Evolutionary conservation across 2,329 filamentous ascomycete species (phyloP).

Genomic region (Aspergillus carbonarius): DNA sequence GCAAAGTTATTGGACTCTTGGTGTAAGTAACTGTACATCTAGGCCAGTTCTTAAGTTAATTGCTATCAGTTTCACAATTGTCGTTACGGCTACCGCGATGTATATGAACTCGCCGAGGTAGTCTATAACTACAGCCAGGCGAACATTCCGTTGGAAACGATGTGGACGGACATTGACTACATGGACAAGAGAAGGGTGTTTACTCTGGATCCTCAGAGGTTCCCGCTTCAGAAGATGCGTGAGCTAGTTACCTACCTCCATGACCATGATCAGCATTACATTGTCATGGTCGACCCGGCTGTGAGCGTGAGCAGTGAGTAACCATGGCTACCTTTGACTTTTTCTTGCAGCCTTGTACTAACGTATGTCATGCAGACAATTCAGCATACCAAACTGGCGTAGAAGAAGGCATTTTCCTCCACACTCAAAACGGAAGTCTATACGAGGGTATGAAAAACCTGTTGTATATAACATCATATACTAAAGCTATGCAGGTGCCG

Average conservation of each 20-base stretch:
- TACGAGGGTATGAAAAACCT: conserved; percentile 42
- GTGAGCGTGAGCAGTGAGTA: conserved; percentile 40
- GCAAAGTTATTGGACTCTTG: conserved; percentile 65
- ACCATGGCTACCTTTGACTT: background rate
- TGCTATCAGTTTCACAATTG: conserved; percentile 56
- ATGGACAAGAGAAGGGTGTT: conserved; percentile 42
- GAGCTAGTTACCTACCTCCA: conserved; percentile 68
- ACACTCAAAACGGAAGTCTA: conserved; percentile 54
- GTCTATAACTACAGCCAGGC: conserved; percentile 46
- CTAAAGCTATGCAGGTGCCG: conserved; percentile 53
- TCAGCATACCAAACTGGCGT: conserved; percentile 61
- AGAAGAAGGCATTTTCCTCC: conserved; percentile 56
- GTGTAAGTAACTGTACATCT: conserved; percentile 38
- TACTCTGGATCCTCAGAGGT: conserved; percentile 40
- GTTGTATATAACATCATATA: background rate
- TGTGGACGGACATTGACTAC: conserved; percentile 49
- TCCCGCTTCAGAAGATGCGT: conserved; percentile 52
- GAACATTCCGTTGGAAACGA: conserved; percentile 45
- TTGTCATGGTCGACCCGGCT: conserved; percentile 71
- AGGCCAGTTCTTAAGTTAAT: background rate
- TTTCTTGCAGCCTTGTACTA: background rate
- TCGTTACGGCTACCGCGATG: conserved; percentile 61
- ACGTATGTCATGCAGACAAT: conserved; percentile 43
- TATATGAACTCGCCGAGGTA: conserved; percentile 45
- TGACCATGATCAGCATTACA: conserved; percentile 64